Evolutionary conservation across 228 moss, liverwort and hornwort species (phyloP).

Genomic region (Sphagnum magellanicum): DNA sequence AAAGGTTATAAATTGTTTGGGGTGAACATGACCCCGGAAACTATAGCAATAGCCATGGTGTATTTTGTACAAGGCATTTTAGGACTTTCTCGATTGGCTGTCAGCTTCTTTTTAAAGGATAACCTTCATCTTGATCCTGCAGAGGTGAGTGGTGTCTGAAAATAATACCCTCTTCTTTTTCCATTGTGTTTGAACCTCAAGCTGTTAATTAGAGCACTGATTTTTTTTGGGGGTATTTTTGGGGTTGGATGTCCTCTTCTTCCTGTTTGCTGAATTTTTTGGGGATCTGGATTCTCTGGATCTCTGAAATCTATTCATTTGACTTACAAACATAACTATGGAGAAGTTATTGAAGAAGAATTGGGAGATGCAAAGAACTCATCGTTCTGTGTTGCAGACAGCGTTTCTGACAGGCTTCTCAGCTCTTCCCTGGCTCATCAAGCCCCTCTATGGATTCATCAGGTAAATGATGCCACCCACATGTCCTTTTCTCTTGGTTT

Average conservation of each 20-base stretch:
- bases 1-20: constrained; percentile 57
- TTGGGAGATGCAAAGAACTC: not conserved
- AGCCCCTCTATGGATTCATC: constrained; percentile 94
- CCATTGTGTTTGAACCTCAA: not conserved
- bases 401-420: constrained; percentile 83
- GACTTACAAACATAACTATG: too few relatives aligned
- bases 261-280: not conserved
- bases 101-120: constrained; percentile 90
- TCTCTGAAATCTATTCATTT: not conserved
- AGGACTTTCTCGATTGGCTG: constrained; percentile 84
- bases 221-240: not conserved
- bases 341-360: not conserved
- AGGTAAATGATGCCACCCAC: constrained; percentile 29
- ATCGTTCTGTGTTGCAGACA: constrained; percentile 36
- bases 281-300: not conserved
- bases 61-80: constrained; percentile 96
- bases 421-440: constrained; percentile 87
- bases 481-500: not conserved
- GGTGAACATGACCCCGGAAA: constrained; percentile 85
- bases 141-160: constrained; percentile 31
- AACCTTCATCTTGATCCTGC: constrained; percentile 87
- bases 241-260: not conserved
- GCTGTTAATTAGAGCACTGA: not conserved
- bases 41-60: constrained; percentile 77
- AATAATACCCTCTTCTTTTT: not conserved